Conservation (phyloP, 2,329 filamentous ascomycete genomes). For the Fusarium euwallaceae region DNA sequence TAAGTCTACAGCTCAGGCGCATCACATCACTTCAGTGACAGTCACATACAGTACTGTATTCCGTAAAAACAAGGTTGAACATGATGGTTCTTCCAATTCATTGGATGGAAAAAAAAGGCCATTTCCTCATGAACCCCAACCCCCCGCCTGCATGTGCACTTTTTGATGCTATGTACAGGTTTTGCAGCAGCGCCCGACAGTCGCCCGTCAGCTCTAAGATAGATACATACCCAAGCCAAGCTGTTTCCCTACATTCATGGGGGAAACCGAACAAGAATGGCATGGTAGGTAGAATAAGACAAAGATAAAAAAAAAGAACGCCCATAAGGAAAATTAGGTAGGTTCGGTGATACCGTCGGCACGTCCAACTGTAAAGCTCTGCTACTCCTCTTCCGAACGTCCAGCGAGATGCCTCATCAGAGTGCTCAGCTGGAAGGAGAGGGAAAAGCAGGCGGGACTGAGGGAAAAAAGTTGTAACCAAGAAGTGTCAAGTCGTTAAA, state of each 20-base stretch:
- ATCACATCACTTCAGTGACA: neutral
- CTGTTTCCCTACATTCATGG: neutral
- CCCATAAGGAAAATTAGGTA: slow-evolving; percentile 38
- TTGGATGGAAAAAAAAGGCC: slow-evolving; percentile 19
- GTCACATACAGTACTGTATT: neutral
- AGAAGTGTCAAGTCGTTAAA: slow-evolving; percentile 38
- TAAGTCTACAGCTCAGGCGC: neutral
- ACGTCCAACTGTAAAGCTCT: slow-evolving; percentile 37
- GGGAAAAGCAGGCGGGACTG: slow-evolving; percentile 25
- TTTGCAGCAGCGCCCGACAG: slow-evolving; percentile 29
- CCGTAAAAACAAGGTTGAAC: slow-evolving; percentile 10
- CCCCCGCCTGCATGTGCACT: slow-evolving; percentile 28
- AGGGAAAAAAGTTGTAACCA: slow-evolving; percentile 21
- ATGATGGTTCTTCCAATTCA: slow-evolving; percentile 31
- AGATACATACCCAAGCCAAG: slow-evolving; percentile 29
- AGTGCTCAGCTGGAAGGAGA: neutral
- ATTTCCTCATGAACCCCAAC: slow-evolving; percentile 8
- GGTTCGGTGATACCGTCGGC: slow-evolving; percentile 40
- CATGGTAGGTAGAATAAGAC: slow-evolving; percentile 4
- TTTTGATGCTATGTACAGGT: slow-evolving; percentile 38
- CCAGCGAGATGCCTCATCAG: slow-evolving; percentile 4
- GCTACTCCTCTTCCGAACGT: neutral
- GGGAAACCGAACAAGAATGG: slow-evolving; percentile 23
- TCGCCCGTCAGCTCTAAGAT: slow-evolving; percentile 40
- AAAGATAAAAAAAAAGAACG: slow-evolving; percentile 24